These are phyloP conservation scores for Aspergillus ochraceoroseus DNA, from an alignment of 2,329 filamentous ascomycete genomes.

Conservation along the genomic window DNA sequence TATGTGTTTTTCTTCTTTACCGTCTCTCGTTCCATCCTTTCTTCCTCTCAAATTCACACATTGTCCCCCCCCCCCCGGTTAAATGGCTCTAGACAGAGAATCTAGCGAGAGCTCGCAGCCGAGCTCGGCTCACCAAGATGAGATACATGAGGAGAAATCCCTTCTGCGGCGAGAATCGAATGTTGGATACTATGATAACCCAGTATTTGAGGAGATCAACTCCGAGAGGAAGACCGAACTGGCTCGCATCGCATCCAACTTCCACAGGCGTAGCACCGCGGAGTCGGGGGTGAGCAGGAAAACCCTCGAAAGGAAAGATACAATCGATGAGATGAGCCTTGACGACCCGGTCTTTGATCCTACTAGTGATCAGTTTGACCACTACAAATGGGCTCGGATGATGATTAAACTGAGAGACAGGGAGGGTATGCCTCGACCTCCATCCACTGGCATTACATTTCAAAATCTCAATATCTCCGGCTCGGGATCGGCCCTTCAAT, in stretches of 20 bases:
- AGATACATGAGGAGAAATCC: conserved; percentile 8
- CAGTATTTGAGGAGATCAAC: conserved; percentile 26
- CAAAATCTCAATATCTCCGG: conserved; percentile 63
- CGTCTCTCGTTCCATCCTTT: not conserved
- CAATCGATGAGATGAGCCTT: conserved; percentile 38
- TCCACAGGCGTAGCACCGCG: conserved; percentile 21
- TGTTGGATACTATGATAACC: conserved; percentile 17
- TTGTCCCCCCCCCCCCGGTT: no score
- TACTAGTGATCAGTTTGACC: conserved; percentile 48
- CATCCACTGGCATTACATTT: conserved; percentile 59
- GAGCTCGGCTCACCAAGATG: conserved; percentile 18
- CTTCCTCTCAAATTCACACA: not conserved
- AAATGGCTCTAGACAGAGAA: conserved; percentile 15
- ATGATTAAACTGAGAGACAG: conserved; percentile 50
- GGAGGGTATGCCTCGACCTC: conserved; percentile 50
- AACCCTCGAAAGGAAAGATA: conserved; percentile 30
- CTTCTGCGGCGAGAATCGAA: conserved; percentile 19
- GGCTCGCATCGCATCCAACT: conserved; percentile 29
- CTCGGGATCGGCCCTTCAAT: conserved; percentile 60
- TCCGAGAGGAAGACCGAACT: conserved; percentile 27
- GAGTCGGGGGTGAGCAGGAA: conserved; percentile 19
- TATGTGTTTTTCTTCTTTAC: no score
- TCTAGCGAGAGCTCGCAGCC: conserved; percentile 8
- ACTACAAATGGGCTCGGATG: conserved; percentile 51
- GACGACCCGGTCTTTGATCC: conserved; percentile 53